A percentile compares a stretch with the other conserved stretches of the same genome.
Conservation (phyloP, 495 filamentous ascomycete species). For the Ramalina intermedia region DNA sequence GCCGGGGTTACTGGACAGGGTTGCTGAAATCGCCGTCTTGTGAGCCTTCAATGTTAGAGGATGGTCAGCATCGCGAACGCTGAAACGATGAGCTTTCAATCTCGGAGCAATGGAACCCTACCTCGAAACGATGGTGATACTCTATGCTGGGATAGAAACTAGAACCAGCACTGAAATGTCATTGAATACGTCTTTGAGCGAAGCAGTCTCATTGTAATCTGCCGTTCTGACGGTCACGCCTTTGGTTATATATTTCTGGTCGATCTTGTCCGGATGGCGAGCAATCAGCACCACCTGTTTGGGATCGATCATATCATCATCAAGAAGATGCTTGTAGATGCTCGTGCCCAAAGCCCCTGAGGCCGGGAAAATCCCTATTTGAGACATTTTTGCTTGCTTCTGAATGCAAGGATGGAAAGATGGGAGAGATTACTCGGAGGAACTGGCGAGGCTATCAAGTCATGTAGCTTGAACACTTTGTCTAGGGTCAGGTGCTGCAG, state of each 20-base stretch:
- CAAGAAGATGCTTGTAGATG: slow-evolving; percentile 30
- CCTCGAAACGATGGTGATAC: slow-evolving; percentile 22
- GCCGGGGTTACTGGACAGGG: slow-evolving; percentile 28
- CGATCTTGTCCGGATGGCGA: slow-evolving; percentile 29
- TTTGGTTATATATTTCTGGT: slow-evolving; percentile 7
- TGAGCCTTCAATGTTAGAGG: slow-evolving; percentile 22
- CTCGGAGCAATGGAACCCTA: slow-evolving; percentile 1
- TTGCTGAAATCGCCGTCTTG: slow-evolving; percentile 40
- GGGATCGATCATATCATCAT: slow-evolving; percentile 19
- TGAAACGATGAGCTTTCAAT: background rate
- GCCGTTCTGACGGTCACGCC: slow-evolving; percentile 24
- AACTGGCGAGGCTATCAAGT: too few species aligned
- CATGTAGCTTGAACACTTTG: too few species aligned
- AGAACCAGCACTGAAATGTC: slow-evolving; percentile 25
- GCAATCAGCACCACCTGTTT: slow-evolving; percentile 29
- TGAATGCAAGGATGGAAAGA: too few species aligned
- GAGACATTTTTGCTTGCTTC: slow-evolving; percentile 5
- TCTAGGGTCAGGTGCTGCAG: too few species aligned
- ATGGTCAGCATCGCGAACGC: background rate
- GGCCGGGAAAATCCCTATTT: slow-evolving; percentile 37
- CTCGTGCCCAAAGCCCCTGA: slow-evolving; percentile 33
- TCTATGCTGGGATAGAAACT: slow-evolving; percentile 31
- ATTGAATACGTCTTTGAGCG: slow-evolving; percentile 23
- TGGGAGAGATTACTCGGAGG: background rate
- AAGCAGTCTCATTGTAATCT: slow-evolving; percentile 23